phyloP scores from a whole-genome alignment of 2,329 filamentous ascomycete genomes.

The Ophiosphaerella herpotricha region DNA sequence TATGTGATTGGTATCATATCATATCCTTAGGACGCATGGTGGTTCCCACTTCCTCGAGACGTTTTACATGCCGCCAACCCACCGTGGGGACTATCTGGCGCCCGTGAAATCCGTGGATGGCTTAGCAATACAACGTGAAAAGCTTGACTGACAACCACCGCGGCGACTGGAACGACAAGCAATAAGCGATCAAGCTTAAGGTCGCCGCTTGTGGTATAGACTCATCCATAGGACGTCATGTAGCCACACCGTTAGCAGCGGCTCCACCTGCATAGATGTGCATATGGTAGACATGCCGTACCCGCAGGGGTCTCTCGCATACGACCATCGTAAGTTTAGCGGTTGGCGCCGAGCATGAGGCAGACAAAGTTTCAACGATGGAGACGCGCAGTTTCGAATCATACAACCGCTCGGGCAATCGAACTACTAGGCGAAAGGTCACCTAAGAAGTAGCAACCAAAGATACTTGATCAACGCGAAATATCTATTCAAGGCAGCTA shows the following conservation, averaged over 20 bases:
- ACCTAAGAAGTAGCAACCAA: too few relatives aligned
- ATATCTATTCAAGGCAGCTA: too few relatives aligned
- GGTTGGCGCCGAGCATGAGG: slow-evolving; percentile 15
- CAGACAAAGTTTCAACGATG: slow-evolving; percentile 22
- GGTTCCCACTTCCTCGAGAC: slow-evolving; percentile 33
- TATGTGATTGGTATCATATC: slow-evolving; percentile 2
- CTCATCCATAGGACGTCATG: too few relatives aligned
- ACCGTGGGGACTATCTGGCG: slow-evolving; percentile 7
- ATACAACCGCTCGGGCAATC: background rate
- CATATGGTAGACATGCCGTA: too few relatives aligned
- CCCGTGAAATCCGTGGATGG: too few relatives aligned
- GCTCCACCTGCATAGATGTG: slow-evolving; percentile 22
- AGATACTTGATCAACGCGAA: too few relatives aligned
- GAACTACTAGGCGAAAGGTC: too few relatives aligned
- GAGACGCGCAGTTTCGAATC: slow-evolving; percentile 31
- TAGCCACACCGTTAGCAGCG: slow-evolving; percentile 2
- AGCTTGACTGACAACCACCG: background rate
- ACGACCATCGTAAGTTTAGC: slow-evolving; percentile 1
- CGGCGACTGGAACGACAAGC: slow-evolving; percentile 7
- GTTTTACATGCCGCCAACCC: slow-evolving; percentile 1
- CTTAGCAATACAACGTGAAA: background rate
- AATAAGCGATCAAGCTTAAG: slow-evolving; percentile 9
- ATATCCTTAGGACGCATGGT: slow-evolving; percentile 10
- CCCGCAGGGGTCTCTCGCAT: background rate
- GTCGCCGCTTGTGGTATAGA: background rate